Evolutionary conservation across 2,329 filamentous ascomycete species (phyloP), one percentile per base, ranked within the genome.

Genomic region (Ophiostoma himal-ulmi): DNA sequence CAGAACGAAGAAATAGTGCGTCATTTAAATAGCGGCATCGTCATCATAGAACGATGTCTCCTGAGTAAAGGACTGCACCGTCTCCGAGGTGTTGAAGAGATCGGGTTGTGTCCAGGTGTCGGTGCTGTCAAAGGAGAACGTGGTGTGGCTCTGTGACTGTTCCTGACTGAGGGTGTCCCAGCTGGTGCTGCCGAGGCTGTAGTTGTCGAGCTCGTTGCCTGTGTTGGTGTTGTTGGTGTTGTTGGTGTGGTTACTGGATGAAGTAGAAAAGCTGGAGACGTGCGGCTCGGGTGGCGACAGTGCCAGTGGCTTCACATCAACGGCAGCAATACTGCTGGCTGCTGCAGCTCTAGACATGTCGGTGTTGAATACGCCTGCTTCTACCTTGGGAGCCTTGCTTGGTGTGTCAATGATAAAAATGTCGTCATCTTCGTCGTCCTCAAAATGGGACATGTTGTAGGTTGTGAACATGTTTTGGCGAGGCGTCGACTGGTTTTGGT

Each of bases 341-440:
- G 34, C 10, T 3, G 54, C 34, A 11, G 68, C 41, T 30, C 30
- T 30, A 44, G 34, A 17, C 36, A 60, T 3, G 26, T 17, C 26
- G 39, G 34, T 34, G 13, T 3, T 8, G n/a, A n/a, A 6, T 17
- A 48, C 30, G 22, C 39, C 66, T 5, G 65, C 13, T 3, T 68
- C 70, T 65, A 44, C 52, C 69, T 70, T 30, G 36, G 73, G 71
- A n/a, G 22, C 60, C 77, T 81, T 82, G 30, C 78, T 79, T 1
- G 80, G 80, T 1, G 80, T 81, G 34, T 78, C 76, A 34, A 80
- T 76, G 70, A 77, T 73, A 4, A 76, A 77, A 41, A 79, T 77
- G 68, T 76, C 78, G 72, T 78, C 74, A 10, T 76, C 75, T 17
- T 76, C 74, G 41, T 76, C 72, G 34, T 39, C 62, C 48, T 72